phyloP scores from a whole-genome alignment of 2,329 filamentous ascomycete species.

The Penicillium crustosum region DNA sequence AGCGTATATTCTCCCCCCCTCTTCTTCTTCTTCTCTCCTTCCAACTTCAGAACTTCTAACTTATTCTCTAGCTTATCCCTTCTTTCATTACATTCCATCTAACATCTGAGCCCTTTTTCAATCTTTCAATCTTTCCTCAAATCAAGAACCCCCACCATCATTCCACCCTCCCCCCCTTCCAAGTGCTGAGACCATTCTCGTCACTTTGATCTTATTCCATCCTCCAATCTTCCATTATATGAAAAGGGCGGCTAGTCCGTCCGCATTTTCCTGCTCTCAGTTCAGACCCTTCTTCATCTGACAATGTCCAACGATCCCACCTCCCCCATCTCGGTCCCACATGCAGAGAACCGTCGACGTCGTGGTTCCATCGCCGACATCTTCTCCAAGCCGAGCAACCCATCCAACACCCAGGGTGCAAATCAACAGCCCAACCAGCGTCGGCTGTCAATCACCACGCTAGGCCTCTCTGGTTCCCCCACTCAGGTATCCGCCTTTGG shows the following conservation, averaged over 20 bases:
- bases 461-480: slow-evolving; percentile 74
- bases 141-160: background rate
- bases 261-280: slow-evolving; percentile 12
- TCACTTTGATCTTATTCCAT: background rate
- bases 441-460: slow-evolving; percentile 70
- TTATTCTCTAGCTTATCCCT: too few species aligned
- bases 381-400: slow-evolving; percentile 35
- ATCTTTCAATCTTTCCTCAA: background rate
- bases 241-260: slow-evolving; percentile 30
- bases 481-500: slow-evolving; percentile 53
- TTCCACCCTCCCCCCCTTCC: background rate
- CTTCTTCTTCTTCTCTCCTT: background rate
- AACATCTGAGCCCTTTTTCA: background rate
- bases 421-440: slow-evolving; percentile 52
- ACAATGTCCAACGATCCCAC: slow-evolving; percentile 48
- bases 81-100: too few species aligned
- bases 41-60: too few species aligned
- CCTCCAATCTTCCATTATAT: slow-evolving; percentile 10
- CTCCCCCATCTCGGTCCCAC: slow-evolving; percentile 41
- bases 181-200: background rate
- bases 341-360: slow-evolving; percentile 40
- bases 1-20: background rate
- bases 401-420: slow-evolving; percentile 42
- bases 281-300: slow-evolving; percentile 6
- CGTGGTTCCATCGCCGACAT: slow-evolving; percentile 50